Evolutionary conservation across 192 early-diverging fungal species (phyloP).

Genomic region (Entrophospora sp.): DNA sequence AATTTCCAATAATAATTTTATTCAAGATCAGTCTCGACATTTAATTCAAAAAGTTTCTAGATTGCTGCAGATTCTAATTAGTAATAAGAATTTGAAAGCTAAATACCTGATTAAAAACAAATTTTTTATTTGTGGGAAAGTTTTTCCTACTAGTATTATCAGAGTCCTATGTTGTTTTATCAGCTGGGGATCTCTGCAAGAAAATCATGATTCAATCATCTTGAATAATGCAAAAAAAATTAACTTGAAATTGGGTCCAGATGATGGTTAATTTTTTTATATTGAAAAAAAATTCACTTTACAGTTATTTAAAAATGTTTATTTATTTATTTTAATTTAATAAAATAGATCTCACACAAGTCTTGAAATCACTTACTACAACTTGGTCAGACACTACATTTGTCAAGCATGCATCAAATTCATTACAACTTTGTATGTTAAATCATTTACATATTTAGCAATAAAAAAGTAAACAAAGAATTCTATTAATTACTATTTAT

Average conservation of each 20-base stretch:
- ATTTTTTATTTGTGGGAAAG: constrained; percentile 16
- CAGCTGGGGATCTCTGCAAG: neutral
- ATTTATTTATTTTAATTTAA: neutral
- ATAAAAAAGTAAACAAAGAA: neutral
- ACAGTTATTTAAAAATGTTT: neutral
- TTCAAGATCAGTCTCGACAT: neutral
- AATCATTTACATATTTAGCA: neutral
- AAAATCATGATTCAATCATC: neutral
- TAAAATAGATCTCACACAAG: neutral
- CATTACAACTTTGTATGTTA: constrained; percentile 7
- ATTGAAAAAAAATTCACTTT: neutral
- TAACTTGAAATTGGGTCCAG: neutral
- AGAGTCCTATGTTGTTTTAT: constrained; percentile 17
- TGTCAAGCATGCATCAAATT: constrained; percentile 9
- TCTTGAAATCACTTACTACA: neutral
- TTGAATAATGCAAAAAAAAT: neutral
- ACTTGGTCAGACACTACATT: constrained; percentile 19
- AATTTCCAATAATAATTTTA: neutral
- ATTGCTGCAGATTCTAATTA: constrained; percentile 4
- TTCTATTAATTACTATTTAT: neutral
- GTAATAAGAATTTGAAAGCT: neutral
- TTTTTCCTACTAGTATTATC: constrained; percentile 2
- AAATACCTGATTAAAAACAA: constrained; percentile 12
- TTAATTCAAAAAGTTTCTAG: neutral
- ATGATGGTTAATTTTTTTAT: constrained; percentile 6